Conservation (phyloP, 2,329 filamentous ascomycete species). For the Botrytis cinerea region DNA sequence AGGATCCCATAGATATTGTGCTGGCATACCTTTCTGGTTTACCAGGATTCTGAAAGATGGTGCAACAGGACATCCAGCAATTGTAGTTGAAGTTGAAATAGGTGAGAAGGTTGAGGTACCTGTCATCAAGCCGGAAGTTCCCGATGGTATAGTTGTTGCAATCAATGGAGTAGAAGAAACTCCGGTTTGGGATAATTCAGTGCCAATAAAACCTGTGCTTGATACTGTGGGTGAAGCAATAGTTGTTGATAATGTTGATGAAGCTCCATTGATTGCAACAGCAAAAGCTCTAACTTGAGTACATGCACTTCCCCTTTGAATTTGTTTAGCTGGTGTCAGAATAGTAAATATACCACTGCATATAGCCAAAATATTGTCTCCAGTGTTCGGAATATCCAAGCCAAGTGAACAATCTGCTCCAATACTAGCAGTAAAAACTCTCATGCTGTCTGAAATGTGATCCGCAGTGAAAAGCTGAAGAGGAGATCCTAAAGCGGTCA, state of each 20-base stretch:
- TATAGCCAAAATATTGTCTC: conserved; percentile 22
- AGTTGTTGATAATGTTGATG: conserved; percentile 1
- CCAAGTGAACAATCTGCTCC: conserved; percentile 21
- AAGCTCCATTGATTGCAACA: conserved; percentile 10
- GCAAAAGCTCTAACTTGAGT: conserved; percentile 24
- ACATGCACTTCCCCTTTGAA: conserved; percentile 21
- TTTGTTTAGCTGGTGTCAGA: conserved; percentile 24
- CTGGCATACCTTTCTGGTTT: conserved; percentile 12
- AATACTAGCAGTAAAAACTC: conserved; percentile 22
- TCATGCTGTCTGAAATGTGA: conserved; percentile 26
- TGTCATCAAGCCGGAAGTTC: neutral
- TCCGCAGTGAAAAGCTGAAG: conserved; percentile 27
- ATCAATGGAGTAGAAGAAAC: neutral
- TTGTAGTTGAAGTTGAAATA: conserved; percentile 11
- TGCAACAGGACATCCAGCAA: conserved; percentile 24
- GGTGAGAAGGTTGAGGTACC: conserved; percentile 15
- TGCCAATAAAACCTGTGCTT: neutral
- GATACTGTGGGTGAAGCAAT: neutral
- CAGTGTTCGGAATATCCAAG: conserved; percentile 18
- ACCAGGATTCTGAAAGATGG: conserved; percentile 30
- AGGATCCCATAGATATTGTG: conserved; percentile 30
- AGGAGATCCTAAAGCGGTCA: conserved; percentile 25
- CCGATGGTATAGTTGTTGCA: conserved; percentile 16
- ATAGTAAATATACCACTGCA: conserved; percentile 28
- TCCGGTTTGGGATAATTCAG: neutral